A percentile compares a stretch with the other conserved stretches of the same genome.
phyloP scores from a whole-genome alignment of 176 grass and related monocot genomes.

The Elaeis guineensis region DNA sequence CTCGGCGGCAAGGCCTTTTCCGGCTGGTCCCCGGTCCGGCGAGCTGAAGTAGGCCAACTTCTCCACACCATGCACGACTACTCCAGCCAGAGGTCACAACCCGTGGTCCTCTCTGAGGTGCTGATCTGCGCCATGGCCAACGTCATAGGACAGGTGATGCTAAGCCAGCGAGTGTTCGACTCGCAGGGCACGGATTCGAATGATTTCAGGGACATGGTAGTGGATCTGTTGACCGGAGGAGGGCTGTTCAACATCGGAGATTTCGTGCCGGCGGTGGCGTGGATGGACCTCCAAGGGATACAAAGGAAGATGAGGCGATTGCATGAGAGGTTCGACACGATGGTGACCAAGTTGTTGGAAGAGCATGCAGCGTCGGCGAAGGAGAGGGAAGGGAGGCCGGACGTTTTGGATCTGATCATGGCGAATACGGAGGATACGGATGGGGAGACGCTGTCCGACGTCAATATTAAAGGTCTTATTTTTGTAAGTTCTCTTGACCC shows the following conservation, averaged over 20 bases:
- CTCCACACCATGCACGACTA: no score
- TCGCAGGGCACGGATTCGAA: conserved; percentile 14
- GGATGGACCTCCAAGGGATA: conserved; percentile 37
- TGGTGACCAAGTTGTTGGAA: conserved; percentile 13
- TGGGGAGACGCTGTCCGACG: conserved; percentile 17
- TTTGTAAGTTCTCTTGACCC: conserved; percentile 9
- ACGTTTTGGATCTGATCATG: conserved; percentile 25
- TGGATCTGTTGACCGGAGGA: conserved; percentile 30
- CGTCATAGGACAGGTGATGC: conserved; percentile 2
- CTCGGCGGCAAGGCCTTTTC: conserved; percentile 5
- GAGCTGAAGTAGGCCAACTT: neutral
- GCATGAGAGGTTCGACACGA: conserved; percentile 5
- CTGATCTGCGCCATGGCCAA: conserved; percentile 4
- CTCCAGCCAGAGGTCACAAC: no score
- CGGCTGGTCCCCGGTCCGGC: neutral
- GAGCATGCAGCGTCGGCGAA: conserved; percentile 20
- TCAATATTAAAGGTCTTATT: conserved; percentile 28
- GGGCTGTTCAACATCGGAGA: conserved; percentile 23
- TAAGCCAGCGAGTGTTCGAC: conserved; percentile 12
- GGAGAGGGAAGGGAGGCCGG: conserved; percentile 3
- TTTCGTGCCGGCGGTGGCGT: conserved; percentile 19
- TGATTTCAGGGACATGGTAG: conserved; percentile 32
- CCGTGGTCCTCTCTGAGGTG: neutral
- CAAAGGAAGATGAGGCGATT: conserved; percentile 14
- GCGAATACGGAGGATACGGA: neutral